Percentiles rank a stretch among this genome's conserved stretches.
Conservation (phyloP, 2,329 filamentous ascomycete genomes). For the Aspergillus sp. region DNA sequence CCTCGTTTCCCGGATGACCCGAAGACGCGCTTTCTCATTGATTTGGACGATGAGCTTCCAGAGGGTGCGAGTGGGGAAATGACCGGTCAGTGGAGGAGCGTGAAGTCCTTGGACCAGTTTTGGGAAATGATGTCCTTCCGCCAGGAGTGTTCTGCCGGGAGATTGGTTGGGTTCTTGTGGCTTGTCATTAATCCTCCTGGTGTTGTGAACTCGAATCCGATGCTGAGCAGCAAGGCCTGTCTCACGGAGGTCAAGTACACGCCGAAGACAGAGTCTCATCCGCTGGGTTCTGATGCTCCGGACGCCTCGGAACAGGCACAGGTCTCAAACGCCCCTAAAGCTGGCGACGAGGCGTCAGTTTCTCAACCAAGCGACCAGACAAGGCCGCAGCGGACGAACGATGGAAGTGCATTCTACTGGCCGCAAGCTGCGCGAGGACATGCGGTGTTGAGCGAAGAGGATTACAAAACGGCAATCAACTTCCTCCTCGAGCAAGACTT, state of each 20-base stretch:
- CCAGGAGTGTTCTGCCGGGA: slow-evolving; percentile 91
- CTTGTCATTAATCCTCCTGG: slow-evolving; percentile 71
- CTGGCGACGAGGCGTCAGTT: neutral
- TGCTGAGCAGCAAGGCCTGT: slow-evolving; percentile 26
- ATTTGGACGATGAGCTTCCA: slow-evolving; percentile 80
- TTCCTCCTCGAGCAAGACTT: slow-evolving; percentile 46
- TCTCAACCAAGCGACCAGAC: neutral
- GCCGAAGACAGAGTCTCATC: neutral
- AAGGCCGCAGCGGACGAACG: slow-evolving; percentile 10
- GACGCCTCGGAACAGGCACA: neutral
- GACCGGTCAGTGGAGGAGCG: slow-evolving; percentile 75
- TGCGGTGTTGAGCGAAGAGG: slow-evolving; percentile 37
- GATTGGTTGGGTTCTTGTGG: slow-evolving; percentile 94
- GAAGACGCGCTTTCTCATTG: slow-evolving; percentile 83
- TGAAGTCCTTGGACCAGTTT: slow-evolving; percentile 83
- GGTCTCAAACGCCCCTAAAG: neutral
- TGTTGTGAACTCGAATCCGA: slow-evolving; percentile 35
- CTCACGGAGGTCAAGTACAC: slow-evolving; percentile 9
- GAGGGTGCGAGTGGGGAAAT: slow-evolving; percentile 43
- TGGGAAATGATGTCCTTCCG: slow-evolving; percentile 99
- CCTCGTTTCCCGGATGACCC: slow-evolving; percentile 94
- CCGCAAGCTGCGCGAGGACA: slow-evolving; percentile 34
- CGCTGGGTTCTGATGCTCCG: neutral
- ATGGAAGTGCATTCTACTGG: slow-evolving; percentile 33
- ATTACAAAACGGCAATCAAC: slow-evolving; percentile 42